Evolutionary conservation across 148 eudicot genomes (phyloP).

Genomic region (Rhododendron ferrugineum): DNA sequence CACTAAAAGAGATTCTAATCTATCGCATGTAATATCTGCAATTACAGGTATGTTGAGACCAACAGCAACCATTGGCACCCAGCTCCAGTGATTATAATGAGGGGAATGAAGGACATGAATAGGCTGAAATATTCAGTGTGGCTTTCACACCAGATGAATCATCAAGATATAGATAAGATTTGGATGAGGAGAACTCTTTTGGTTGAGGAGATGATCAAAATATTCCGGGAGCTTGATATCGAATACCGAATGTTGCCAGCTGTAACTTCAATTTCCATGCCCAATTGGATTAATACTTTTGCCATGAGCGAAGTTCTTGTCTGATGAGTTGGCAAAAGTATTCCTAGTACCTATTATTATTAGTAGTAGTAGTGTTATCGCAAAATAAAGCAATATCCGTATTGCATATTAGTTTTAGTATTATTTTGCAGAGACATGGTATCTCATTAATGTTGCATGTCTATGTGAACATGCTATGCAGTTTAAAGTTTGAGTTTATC

Average conservation of each 20-base stretch:
- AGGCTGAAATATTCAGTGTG: slow-evolving; percentile 54
- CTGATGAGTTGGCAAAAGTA: neutral
- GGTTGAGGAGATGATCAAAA: slow-evolving; percentile 65
- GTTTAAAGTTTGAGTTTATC: too few relatives aligned
- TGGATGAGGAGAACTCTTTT: slow-evolving; percentile 59
- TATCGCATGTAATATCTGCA: neutral
- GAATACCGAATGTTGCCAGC: slow-evolving; percentile 65
- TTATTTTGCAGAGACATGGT: neutral
- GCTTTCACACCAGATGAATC: slow-evolving; percentile 71
- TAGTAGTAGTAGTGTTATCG: neutral
- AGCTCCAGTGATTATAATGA: slow-evolving; percentile 54
- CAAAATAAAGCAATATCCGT: neutral
- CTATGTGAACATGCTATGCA: neutral
- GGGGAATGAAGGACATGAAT: slow-evolving; percentile 76
- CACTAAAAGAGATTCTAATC: neutral
- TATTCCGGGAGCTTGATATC: slow-evolving; percentile 56
- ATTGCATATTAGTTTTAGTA: too few relatives aligned
- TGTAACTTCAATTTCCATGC: slow-evolving; percentile 8
- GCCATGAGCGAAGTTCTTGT: neutral
- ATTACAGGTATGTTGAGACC: slow-evolving; percentile 52
- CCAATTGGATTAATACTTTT: neutral
- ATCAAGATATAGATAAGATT: slow-evolving; percentile 74
- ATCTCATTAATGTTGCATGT: neutral
- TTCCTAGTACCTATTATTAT: neutral
- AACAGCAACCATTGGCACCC: slow-evolving; percentile 73